These are phyloP conservation scores for Wickerhamiella lipophila DNA, from an alignment of 805 yeast genomes.

Conservation along the genomic window DNA sequence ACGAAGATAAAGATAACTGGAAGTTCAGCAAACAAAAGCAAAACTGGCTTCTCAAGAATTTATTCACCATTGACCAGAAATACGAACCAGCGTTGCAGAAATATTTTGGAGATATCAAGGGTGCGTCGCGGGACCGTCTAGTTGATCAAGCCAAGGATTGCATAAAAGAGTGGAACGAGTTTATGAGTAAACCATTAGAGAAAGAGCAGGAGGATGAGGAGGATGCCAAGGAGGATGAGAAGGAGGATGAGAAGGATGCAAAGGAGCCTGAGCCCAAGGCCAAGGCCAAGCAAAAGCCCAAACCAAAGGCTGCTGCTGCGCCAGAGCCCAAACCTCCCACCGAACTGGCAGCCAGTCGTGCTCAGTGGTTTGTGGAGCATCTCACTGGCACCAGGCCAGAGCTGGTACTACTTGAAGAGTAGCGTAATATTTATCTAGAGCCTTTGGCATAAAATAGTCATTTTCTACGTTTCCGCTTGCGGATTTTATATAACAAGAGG, in stretches of 20 bases:
- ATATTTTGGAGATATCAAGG: slow-evolving; percentile 53
- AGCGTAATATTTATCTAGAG: neutral
- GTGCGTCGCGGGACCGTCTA: slow-evolving; percentile 52
- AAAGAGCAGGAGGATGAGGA: slow-evolving; percentile 16
- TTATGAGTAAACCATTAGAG: slow-evolving; percentile 27
- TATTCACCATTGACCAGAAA: slow-evolving; percentile 34
- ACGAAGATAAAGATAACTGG: slow-evolving; percentile 50
- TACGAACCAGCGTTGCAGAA: slow-evolving; percentile 40
- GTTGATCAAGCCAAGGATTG: slow-evolving; percentile 37
- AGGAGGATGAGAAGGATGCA: slow-evolving; percentile 10
- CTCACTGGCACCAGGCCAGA: slow-evolving; percentile 15
- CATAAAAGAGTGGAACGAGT: slow-evolving; percentile 44
- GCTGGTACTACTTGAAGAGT: slow-evolving; percentile 17
- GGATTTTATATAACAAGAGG: neutral
- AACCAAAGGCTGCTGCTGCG: neutral
- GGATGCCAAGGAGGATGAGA: neutral
- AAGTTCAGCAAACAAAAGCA: slow-evolving; percentile 79
- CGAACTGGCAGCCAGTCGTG: slow-evolving; percentile 19
- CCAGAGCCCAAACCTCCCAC: slow-evolving; percentile 15
- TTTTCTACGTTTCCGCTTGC: neutral
- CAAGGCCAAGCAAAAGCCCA: slow-evolving; percentile 3
- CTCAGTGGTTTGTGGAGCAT: slow-evolving; percentile 15
- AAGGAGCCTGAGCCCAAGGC: too few relatives aligned
- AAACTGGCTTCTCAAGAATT: slow-evolving; percentile 65
- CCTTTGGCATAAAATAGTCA: slow-evolving; percentile 4